Conservation (phyloP, 2,329 filamentous ascomycete genomes). For the Cladosporium sphaerospermum region DNA sequence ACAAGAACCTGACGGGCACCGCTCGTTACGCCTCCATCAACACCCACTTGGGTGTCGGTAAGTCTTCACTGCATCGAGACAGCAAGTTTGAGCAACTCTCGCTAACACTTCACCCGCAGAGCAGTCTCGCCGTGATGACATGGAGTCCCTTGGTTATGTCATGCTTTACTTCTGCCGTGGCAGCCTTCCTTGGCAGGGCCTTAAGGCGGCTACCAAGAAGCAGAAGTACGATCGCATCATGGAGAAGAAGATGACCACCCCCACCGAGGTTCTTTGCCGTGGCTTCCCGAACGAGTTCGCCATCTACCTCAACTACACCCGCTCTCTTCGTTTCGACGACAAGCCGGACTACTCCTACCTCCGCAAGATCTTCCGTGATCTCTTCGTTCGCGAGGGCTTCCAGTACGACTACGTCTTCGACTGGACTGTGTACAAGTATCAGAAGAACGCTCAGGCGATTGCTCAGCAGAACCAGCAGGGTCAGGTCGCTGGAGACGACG, state of each 20-base stretch:
- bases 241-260: constrained; percentile 99
- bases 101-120: constrained; percentile 45
- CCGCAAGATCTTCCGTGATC: constrained; percentile 99
- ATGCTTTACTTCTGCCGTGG: constrained; percentile 99
- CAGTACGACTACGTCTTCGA: constrained; percentile 99
- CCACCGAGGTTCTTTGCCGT: constrained; percentile 95
- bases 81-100: not conserved
- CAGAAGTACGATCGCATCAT: constrained; percentile 99
- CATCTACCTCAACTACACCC: constrained; percentile 99
- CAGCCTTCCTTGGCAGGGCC: constrained; percentile 95
- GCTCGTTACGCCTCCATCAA: constrained; percentile 98
- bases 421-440: constrained; percentile 99
- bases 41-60: constrained; percentile 91
- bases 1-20: constrained; percentile 99
- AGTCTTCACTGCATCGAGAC: constrained; percentile 29
- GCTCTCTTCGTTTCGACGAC: constrained; percentile 96
- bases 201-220: constrained; percentile 98
- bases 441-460: constrained; percentile 97
- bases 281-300: constrained; percentile 99
- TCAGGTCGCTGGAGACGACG: constrained; percentile 55
- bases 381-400: constrained; percentile 98
- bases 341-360: constrained; percentile 99
- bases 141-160: constrained; percentile 98
- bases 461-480: constrained; percentile 67
- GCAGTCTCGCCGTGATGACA: constrained; percentile 97